Evolutionary conservation across 768 basidiomycete genomes (phyloP).

Genomic region (Termitomyces sp.): DNA sequence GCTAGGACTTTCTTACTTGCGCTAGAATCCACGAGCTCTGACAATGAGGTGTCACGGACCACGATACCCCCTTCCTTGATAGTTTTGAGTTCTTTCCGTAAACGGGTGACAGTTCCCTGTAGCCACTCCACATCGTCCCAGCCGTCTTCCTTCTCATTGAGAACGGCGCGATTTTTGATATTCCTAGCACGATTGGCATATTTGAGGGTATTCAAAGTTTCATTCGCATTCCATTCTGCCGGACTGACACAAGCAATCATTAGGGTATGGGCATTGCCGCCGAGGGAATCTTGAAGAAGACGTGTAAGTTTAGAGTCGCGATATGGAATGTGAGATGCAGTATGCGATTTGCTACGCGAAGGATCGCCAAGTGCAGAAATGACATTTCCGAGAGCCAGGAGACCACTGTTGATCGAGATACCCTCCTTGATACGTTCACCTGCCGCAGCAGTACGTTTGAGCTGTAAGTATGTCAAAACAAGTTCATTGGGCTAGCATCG

Average conservation of each 20-base stretch:
- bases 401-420: constrained; percentile 97
- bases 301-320: constrained; percentile 98
- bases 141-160: constrained; percentile 94
- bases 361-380: constrained; percentile 98
- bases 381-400: constrained; percentile 95
- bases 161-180: constrained; percentile 90
- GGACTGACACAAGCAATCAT: constrained; percentile 99
- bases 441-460: constrained; percentile 93
- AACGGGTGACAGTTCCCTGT: constrained; percentile 76
- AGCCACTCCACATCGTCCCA: constrained; percentile 99
- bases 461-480: constrained; percentile 32
- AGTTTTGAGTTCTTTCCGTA: constrained; percentile 81
- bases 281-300: constrained; percentile 91
- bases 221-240: constrained; percentile 90
- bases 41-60: constrained; percentile 20
- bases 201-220: constrained; percentile 93
- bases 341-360: constrained; percentile 74
- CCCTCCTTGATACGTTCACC: constrained; percentile 98
- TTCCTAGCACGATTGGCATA: constrained; percentile 97
- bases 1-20: constrained; percentile 72
- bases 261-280: constrained; percentile 95
- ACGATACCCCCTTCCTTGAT: constrained; percentile 62
- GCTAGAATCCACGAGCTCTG: constrained; percentile 42
- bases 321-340: constrained; percentile 89
- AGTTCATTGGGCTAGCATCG: constrained; percentile 5